Conservation (phyloP, 164 flowering plant species). For the Kalanchoe fedtschenkoi region DNA sequence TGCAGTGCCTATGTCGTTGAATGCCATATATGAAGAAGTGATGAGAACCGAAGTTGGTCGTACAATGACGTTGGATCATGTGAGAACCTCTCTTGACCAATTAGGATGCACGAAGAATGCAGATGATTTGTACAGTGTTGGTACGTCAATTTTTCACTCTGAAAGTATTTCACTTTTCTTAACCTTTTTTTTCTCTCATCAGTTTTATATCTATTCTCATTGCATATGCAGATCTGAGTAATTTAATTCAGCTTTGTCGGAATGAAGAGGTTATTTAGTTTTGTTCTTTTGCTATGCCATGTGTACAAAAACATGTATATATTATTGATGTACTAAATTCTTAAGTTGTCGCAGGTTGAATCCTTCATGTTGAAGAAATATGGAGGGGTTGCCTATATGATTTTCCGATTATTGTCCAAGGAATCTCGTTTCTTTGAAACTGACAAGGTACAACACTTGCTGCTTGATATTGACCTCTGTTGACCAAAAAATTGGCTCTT, state of each 20-base stretch:
- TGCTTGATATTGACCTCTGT: background rate
- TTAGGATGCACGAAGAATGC: constrained; percentile 36
- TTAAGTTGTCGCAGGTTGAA: constrained; percentile 47
- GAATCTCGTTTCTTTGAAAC: constrained; percentile 37
- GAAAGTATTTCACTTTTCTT: background rate
- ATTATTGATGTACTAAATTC: background rate
- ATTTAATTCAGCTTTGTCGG: constrained; percentile 52
- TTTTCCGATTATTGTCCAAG: constrained; percentile 54
- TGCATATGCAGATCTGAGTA: constrained; percentile 43
- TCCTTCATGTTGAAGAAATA: constrained; percentile 60
- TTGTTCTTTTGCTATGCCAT: background rate
- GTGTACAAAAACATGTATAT: background rate
- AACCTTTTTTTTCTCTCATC: background rate
- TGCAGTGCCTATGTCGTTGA: constrained; percentile 57
- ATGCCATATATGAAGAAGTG: constrained; percentile 62
- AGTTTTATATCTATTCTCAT: background rate
- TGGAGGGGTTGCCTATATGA: constrained; percentile 60
- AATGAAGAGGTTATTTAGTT: constrained; percentile 49
- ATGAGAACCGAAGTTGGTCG: constrained; percentile 60
- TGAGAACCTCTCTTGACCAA: constrained; percentile 45
- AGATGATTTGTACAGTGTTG: constrained; percentile 45
- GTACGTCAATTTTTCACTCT: constrained; percentile 22
- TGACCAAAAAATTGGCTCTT: background rate
- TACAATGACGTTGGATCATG: constrained; percentile 56
- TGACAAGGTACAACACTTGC: constrained; percentile 40